These are phyloP conservation scores for Calocybe gambosa DNA, from an alignment of 1,284 basidiomycete genomes.

Conservation along the genomic window DNA sequence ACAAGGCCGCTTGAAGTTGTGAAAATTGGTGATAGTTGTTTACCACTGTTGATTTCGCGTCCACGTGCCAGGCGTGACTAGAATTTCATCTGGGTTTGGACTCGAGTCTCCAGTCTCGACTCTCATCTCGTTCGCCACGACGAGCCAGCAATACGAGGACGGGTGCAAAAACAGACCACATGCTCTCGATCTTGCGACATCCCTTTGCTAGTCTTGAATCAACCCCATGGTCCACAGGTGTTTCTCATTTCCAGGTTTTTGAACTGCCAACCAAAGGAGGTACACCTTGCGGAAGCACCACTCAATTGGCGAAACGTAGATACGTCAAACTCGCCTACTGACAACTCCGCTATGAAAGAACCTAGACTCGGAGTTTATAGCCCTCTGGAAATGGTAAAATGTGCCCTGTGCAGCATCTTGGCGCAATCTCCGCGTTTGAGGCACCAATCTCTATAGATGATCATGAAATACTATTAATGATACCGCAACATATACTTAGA, in stretches of 20 bases:
- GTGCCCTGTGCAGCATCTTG: slow-evolving; percentile 1
- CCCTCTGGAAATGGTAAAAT: neutral
- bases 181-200: neutral
- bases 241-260: slow-evolving; percentile 3
- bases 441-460: neutral
- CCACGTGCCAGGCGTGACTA: slow-evolving; percentile 10
- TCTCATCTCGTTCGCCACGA: neutral
- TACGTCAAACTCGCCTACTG: slow-evolving; percentile 1
- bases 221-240: neutral
- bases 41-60: slow-evolving; percentile 21
- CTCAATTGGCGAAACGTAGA: neutral
- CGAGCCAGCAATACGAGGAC: neutral
- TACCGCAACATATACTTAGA: neutral
- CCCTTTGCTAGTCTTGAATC: neutral
- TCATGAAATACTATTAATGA: neutral
- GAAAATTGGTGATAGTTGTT: slow-evolving; percentile 30
- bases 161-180: neutral
- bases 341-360: slow-evolving; percentile 2
- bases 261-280: slow-evolving; percentile 4
- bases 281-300: neutral
- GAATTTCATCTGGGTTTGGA: neutral
- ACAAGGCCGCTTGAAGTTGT: neutral
- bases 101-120: neutral
- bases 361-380: slow-evolving; percentile 4
- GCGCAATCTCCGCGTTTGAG: slow-evolving; percentile 4